A percentile compares a stretch with the other conserved stretches of the same genome.
phyloP scores from a whole-genome alignment of 2,329 filamentous ascomycete genomes.

The Aschersonia sp. region DNA sequence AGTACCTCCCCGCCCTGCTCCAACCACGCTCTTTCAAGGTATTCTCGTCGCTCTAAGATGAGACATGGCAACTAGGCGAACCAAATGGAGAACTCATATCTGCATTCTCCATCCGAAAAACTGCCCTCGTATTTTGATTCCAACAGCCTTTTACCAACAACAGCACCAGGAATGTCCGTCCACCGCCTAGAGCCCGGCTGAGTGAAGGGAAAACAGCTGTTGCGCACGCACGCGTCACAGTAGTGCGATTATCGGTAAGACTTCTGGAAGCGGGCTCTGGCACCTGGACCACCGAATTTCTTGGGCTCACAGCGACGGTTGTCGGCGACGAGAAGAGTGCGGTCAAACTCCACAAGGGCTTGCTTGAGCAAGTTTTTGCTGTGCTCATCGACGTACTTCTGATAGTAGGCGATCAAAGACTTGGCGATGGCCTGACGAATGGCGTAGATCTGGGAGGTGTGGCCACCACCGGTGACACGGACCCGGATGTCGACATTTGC shows the following conservation, averaged over 20 bases:
- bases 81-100: no score
- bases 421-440: constrained; percentile 99
- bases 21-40: no score
- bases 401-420: constrained; percentile 69
- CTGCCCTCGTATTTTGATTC: no score
- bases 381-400: constrained; percentile 99
- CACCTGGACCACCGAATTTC: constrained; percentile 92
- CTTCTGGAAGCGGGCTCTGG: constrained; percentile 95
- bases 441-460: constrained; percentile 94
- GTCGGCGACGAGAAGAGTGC: constrained; percentile 95
- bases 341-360: constrained; percentile 88
- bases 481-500: constrained; percentile 93
- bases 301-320: constrained; percentile 99
- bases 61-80: no score
- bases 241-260: constrained; percentile 81
- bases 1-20: no score
- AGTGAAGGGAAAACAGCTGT: background rate
- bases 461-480: constrained; percentile 91
- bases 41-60: no score
- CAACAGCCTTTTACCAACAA: no score
- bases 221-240: background rate
- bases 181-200: background rate
- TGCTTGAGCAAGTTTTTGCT: constrained; percentile 99
- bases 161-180: background rate
- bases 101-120: no score